Conservation (phyloP, 352 stramenopile species). For the Pythium oligandrum region DNA sequence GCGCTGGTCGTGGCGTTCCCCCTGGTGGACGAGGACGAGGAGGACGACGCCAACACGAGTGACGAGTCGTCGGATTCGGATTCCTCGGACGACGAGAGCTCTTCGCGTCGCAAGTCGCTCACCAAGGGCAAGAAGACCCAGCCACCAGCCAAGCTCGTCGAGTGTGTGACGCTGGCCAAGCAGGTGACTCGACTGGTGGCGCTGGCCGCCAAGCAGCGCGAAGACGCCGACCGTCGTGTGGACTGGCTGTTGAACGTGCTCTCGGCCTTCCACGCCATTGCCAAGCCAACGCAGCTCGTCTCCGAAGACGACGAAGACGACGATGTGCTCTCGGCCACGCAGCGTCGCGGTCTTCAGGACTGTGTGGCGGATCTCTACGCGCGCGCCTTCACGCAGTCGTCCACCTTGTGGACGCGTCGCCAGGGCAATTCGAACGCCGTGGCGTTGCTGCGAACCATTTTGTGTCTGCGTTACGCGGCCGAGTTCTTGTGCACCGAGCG, state of each 20-base stretch:
- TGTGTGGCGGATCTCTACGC: slow-evolving; percentile 47
- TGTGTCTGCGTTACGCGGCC: slow-evolving; percentile 48
- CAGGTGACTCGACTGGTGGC: slow-evolving; percentile 16
- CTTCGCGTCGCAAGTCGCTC: slow-evolving; percentile 6
- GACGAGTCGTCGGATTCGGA: slow-evolving; percentile 24
- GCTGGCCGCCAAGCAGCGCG: slow-evolving; percentile 5
- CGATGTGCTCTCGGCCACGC: slow-evolving; percentile 15
- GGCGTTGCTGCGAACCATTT: slow-evolving; percentile 20
- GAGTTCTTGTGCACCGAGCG: slow-evolving; percentile 54
- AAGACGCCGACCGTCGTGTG: slow-evolving; percentile 5
- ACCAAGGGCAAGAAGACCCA: slow-evolving; percentile 22
- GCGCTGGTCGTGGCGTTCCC: slow-evolving; percentile 51
- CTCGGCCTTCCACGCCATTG: slow-evolving; percentile 29
- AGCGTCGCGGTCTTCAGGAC: slow-evolving; percentile 37
- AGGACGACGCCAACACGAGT: slow-evolving; percentile 31
- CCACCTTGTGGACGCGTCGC: slow-evolving; percentile 16
- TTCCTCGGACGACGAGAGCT: slow-evolving; percentile 24
- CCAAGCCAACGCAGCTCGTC: slow-evolving; percentile 32
- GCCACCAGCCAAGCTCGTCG: slow-evolving; percentile 18
- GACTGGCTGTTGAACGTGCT: slow-evolving; percentile 48
- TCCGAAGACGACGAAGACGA: slow-evolving; percentile 33
- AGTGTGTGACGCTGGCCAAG: slow-evolving; percentile 31
- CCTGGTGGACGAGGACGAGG: slow-evolving; percentile 26
- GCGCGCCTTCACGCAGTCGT: slow-evolving; percentile 31
- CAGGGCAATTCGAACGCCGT: slow-evolving; percentile 17